A percentile compares a stretch with the other conserved stretches of the same genome.
These are phyloP conservation scores for Scheffersomyces ergatensis DNA, from an alignment of 805 yeast species.

Conservation along the genomic window DNA sequence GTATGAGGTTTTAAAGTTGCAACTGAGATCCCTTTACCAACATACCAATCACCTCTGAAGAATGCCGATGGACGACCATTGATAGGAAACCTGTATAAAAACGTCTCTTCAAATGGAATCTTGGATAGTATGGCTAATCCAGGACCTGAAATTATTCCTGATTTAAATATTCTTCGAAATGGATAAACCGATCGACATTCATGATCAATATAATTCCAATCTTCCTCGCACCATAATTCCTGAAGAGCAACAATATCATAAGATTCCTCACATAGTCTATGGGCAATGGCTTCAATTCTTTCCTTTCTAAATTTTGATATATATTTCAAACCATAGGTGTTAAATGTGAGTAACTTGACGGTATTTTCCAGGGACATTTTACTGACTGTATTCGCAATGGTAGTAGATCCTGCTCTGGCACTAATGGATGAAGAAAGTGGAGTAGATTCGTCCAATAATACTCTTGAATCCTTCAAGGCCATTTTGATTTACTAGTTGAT, in stretches of 20 bases:
- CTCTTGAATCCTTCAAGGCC: too few species aligned
- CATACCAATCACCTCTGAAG: slow-evolving; percentile 95
- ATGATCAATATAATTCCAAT: slow-evolving; percentile 64
- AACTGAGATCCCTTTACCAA: slow-evolving; percentile 85
- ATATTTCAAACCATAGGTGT: slow-evolving; percentile 87
- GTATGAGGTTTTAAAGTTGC: slow-evolving; percentile 56
- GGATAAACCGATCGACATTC: slow-evolving; percentile 52
- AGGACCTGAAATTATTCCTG: slow-evolving; percentile 91
- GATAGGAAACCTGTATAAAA: slow-evolving; percentile 80
- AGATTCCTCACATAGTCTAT: slow-evolving; percentile 48
- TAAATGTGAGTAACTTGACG: slow-evolving; percentile 62
- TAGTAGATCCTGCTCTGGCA: too few species aligned
- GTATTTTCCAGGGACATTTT: slow-evolving; percentile 10
- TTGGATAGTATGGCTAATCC: slow-evolving; percentile 85
- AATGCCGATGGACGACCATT: slow-evolving; percentile 95
- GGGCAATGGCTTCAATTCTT: slow-evolving; percentile 74
- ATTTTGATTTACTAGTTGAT: too few species aligned
- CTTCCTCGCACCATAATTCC: slow-evolving; percentile 87
- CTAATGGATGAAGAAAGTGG: too few species aligned
- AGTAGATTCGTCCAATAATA: too few species aligned
- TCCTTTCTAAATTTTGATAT: slow-evolving; percentile 69
- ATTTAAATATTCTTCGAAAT: slow-evolving; percentile 63
- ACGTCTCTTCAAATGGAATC: slow-evolving; percentile 77
- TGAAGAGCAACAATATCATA: slow-evolving; percentile 92
- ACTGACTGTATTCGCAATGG: too few species aligned